Evolutionary conservation across 2,329 filamentous ascomycete genomes (phyloP).

Genomic region (Stylonectria norvegica): DNA sequence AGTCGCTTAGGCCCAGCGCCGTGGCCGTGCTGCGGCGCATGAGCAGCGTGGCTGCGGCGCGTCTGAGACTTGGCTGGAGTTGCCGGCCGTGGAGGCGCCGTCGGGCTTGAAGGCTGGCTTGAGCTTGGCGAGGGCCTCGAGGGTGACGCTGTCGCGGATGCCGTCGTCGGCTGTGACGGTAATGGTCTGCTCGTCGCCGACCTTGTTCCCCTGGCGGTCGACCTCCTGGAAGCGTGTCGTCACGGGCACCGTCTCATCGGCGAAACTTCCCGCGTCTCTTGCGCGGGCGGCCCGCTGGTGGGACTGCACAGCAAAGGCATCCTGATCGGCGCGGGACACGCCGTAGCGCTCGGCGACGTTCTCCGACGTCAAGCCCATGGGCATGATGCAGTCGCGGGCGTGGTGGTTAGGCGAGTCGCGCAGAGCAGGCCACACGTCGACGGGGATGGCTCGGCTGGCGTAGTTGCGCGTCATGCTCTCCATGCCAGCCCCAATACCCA

Average conservation of each 20-base stretch:
- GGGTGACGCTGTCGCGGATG: slow-evolving; percentile 63
- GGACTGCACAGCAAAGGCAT: slow-evolving; percentile 72
- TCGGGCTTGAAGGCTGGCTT: slow-evolving; percentile 80
- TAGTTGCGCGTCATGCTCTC: slow-evolving; percentile 97
- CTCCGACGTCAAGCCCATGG: slow-evolving; percentile 87
- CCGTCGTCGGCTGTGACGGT: slow-evolving; percentile 79
- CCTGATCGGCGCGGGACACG: slow-evolving; percentile 72
- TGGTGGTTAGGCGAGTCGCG: slow-evolving; percentile 62
- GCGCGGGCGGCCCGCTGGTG: slow-evolving; percentile 72
- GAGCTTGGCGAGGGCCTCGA: slow-evolving; percentile 71
- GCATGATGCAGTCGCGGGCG: slow-evolving; percentile 84
- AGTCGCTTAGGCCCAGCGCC: slow-evolving; percentile 69
- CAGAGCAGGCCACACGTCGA: slow-evolving; percentile 73
- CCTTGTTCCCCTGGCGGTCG: slow-evolving; percentile 56
- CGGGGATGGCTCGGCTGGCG: slow-evolving; percentile 77
- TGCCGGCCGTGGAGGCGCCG: slow-evolving; percentile 80
- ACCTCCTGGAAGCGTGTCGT: slow-evolving; percentile 64
- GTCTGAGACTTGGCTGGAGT: slow-evolving; percentile 81
- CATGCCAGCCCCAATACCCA: slow-evolving; percentile 84
- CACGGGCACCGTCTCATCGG: slow-evolving; percentile 76
- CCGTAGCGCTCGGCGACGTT: slow-evolving; percentile 79
- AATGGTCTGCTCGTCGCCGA: slow-evolving; percentile 56
- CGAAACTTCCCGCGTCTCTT: slow-evolving; percentile 66
- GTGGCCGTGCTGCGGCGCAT: slow-evolving; percentile 80
- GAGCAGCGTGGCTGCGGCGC: slow-evolving; percentile 77